Percentiles rank a stretch among this genome's conserved stretches.
These are phyloP conservation scores for Protomyces arabidopsidicola DNA, from an alignment of 1,139 yeast genomes.

Conservation along the genomic window DNA sequence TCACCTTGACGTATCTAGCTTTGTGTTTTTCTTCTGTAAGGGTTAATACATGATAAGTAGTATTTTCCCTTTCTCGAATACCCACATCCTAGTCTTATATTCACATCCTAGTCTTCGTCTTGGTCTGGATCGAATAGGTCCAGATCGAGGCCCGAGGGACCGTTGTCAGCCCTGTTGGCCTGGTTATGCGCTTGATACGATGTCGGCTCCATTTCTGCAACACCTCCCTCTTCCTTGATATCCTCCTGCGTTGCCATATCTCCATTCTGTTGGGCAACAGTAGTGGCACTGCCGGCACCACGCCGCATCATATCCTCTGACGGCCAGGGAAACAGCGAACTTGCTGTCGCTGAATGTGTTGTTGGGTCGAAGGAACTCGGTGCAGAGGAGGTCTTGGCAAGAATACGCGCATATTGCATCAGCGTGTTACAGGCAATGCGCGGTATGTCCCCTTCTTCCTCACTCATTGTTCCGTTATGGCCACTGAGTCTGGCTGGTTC, in stretches of 20 bases:
- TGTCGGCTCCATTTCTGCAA: neutral
- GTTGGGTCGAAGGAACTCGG: neutral
- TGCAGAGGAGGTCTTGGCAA: neutral
- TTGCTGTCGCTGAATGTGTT: neutral
- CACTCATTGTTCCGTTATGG: neutral
- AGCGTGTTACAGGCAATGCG: neutral
- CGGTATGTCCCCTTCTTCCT: neutral
- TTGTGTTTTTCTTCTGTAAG: too few relatives aligned
- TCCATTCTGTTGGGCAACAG: neutral
- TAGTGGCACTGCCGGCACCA: neutral
- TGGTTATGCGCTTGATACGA: neutral
- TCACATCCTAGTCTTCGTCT: neutral
- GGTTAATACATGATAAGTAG: too few relatives aligned
- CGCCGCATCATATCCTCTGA: neutral
- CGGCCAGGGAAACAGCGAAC: neutral
- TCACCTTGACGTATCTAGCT: neutral
- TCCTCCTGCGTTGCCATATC: neutral
- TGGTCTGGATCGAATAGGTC: neutral
- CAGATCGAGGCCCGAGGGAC: neutral
- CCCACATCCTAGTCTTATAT: too few relatives aligned
- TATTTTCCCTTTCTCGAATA: neutral
- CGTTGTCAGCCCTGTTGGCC: neutral
- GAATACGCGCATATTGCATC: neutral
- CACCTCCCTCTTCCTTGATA: neutral
- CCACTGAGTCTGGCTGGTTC: neutral